Conservation (phyloP, 2,329 filamentous ascomycete species). For the Fulvia fulva region DNA sequence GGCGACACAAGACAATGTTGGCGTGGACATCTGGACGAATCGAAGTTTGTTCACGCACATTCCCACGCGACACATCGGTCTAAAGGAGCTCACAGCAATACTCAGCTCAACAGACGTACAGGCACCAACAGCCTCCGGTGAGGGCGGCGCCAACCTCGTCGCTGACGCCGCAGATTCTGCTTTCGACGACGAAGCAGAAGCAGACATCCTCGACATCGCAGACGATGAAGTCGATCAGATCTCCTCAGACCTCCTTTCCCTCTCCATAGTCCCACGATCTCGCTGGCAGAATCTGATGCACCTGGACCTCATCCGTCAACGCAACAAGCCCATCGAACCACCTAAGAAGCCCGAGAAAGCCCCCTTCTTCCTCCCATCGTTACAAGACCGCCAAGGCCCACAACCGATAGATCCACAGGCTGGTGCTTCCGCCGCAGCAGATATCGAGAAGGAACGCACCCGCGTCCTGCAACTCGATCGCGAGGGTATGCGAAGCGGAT, state of each 20-base stretch:
- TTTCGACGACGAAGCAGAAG: conserved; percentile 43
- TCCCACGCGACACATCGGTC: conserved; percentile 77
- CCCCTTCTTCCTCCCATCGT: conserved; percentile 85
- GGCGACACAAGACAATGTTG: conserved; percentile 73
- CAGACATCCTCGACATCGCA: conserved; percentile 53
- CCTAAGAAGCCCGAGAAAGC: conserved; percentile 91
- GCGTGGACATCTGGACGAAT: conserved; percentile 96
- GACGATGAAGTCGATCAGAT: conserved; percentile 48
- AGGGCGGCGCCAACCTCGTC: conserved; percentile 70
- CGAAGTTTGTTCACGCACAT: conserved; percentile 85
- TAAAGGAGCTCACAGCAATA: conserved; percentile 65
- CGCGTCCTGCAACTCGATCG: conserved; percentile 30
- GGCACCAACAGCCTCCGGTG: conserved; percentile 71
- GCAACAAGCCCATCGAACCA: conserved; percentile 89
- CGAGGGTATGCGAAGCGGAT: conserved; percentile 23
- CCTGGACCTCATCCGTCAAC: conserved; percentile 81
- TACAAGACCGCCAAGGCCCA: conserved; percentile 38
- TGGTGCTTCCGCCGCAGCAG: conserved; percentile 19
- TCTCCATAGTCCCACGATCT: conserved; percentile 84
- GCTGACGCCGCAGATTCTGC: conserved; percentile 69
- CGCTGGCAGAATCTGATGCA: conserved; percentile 94
- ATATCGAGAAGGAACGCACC: conserved; percentile 31
- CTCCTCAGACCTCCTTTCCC: conserved; percentile 74
- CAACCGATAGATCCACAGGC: conserved; percentile 15
- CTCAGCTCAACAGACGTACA: conserved; percentile 29